Percentiles rank a stretch among this genome's conserved stretches.
Conservation (phyloP, 768 basidiomycete species). For the Boletus rubroflammeus region DNA sequence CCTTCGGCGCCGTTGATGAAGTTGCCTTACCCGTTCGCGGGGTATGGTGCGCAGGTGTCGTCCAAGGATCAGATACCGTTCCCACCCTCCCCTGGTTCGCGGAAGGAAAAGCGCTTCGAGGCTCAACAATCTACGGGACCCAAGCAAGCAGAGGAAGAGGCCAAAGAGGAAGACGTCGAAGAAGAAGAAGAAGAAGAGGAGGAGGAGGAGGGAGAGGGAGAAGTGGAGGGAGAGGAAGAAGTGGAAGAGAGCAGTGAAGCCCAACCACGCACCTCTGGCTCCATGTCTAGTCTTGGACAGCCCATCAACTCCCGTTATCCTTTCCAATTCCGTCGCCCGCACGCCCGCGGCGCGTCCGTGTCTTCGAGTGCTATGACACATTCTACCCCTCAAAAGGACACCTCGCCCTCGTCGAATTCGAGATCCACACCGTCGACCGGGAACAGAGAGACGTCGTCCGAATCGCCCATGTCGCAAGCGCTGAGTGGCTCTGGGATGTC, state of each 20-base stretch:
- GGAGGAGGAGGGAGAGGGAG: conserved; percentile 45
- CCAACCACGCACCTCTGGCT: conserved; percentile 67
- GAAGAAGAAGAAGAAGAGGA: conserved; percentile 27
- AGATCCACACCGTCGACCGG: conserved; percentile 58
- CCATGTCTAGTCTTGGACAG: conserved; percentile 82
- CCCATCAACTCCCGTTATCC: conserved; percentile 70
- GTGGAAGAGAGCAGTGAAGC: conserved; percentile 45
- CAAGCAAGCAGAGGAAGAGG: conserved; percentile 24
- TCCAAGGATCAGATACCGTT: conserved; percentile 69
- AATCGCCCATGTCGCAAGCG: conserved; percentile 51
- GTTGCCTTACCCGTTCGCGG: conserved; percentile 71
- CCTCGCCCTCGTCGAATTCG: conserved; percentile 38
- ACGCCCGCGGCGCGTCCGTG: conserved; percentile 39
- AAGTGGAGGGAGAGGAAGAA: conserved; percentile 36
- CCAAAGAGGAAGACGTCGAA: conserved; percentile 18
- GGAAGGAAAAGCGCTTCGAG: conserved; percentile 36
- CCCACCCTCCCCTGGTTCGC: conserved; percentile 57
- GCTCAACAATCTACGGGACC: conserved; percentile 32
- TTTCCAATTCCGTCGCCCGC: conserved; percentile 55
- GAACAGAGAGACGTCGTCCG: conserved; percentile 53
- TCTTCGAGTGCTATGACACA: conserved; percentile 43
- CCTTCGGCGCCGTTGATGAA: conserved; percentile 45
- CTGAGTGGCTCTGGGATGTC: conserved; percentile 35
- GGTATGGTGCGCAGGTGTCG: conserved; percentile 56
- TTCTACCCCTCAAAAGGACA: conserved; percentile 35